Evolutionary conservation across 441 rosid genomes (phyloP).

Genomic region (Bruguiera hainesii): DNA sequence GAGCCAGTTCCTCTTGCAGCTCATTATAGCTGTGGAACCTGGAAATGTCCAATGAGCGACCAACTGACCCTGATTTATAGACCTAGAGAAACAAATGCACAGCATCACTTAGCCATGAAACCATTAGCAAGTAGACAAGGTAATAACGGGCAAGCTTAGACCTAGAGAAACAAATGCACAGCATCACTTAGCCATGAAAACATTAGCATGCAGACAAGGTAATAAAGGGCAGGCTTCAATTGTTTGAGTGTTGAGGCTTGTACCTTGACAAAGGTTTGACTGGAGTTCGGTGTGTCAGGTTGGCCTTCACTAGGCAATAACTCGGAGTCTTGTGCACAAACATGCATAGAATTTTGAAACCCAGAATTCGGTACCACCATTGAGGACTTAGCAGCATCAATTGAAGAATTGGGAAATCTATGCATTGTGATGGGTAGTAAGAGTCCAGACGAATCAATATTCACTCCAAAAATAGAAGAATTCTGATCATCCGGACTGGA

Average conservation of each 20-base stretch:
- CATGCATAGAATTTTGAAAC: conserved; percentile 45
- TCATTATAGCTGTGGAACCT: conserved; percentile 96
- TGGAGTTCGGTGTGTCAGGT: conserved; percentile 31
- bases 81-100: conserved; percentile 41
- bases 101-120: neutral
- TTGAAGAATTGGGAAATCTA: conserved; percentile 34
- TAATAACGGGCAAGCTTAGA: conserved; percentile 19
- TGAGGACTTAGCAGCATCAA: conserved; percentile 49
- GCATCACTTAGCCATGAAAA: neutral
- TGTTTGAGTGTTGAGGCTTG: neutral
- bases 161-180: conserved; percentile 35
- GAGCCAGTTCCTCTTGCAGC: conserved; percentile 89
- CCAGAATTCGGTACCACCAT: conserved; percentile 45
- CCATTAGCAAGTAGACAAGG: too few relatives aligned
- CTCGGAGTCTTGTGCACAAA: conserved; percentile 48
- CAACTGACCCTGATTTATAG: conserved; percentile 87
- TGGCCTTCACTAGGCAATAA: conserved; percentile 35
- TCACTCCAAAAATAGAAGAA: conserved; percentile 40
- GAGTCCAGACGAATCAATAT: conserved; percentile 50
- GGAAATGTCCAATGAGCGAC: conserved; percentile 87
- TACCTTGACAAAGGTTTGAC: conserved; percentile 53
- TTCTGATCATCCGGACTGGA: conserved; percentile 35
- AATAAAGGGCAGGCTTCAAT: neutral
- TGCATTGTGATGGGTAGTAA: conserved; percentile 53
- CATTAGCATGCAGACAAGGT: neutral